Evolutionary conservation across 2,329 filamentous ascomycete species (phyloP).

Genomic region (Paraphaeosphaeria minitans): DNA sequence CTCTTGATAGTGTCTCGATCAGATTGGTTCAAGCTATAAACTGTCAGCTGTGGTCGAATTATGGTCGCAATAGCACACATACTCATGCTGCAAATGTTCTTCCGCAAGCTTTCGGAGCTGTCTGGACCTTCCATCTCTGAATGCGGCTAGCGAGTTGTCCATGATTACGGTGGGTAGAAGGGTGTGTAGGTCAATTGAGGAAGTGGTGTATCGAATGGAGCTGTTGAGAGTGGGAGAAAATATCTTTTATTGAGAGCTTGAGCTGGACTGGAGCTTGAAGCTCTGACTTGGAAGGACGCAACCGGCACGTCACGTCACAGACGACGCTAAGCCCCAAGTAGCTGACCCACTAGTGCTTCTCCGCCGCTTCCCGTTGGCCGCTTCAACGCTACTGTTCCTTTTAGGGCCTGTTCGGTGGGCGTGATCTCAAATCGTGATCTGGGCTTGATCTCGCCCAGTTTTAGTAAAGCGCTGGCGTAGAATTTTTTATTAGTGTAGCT

Average conservation of each 20-base stretch:
- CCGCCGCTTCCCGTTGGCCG: neutral
- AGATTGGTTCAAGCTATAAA: slow-evolving; percentile 52
- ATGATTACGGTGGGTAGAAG: slow-evolving; percentile 15
- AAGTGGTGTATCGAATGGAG: neutral
- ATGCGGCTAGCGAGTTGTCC: slow-evolving; percentile 40
- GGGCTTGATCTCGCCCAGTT: no score
- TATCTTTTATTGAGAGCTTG: neutral
- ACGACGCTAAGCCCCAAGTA: neutral
- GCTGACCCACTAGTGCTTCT: neutral
- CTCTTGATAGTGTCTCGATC: slow-evolving; percentile 64
- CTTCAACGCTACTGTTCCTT: no score
- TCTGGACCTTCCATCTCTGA: slow-evolving; percentile 33
- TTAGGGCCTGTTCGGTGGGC: no score
- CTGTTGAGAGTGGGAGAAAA: neutral
- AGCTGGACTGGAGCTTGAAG: neutral
- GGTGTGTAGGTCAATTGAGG: neutral
- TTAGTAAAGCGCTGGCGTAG: no score
- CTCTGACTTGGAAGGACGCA: neutral
- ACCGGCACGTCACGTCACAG: slow-evolving; percentile 13
- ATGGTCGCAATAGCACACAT: slow-evolving; percentile 6
- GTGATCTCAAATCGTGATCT: no score
- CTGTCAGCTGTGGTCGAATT: slow-evolving; percentile 8
- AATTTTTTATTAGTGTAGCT: no score
- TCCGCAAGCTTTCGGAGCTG: slow-evolving; percentile 39
- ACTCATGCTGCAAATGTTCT: slow-evolving; percentile 43